phyloP scores from a whole-genome alignment of 2,329 filamentous ascomycete genomes.

The Fusarium redolens region DNA sequence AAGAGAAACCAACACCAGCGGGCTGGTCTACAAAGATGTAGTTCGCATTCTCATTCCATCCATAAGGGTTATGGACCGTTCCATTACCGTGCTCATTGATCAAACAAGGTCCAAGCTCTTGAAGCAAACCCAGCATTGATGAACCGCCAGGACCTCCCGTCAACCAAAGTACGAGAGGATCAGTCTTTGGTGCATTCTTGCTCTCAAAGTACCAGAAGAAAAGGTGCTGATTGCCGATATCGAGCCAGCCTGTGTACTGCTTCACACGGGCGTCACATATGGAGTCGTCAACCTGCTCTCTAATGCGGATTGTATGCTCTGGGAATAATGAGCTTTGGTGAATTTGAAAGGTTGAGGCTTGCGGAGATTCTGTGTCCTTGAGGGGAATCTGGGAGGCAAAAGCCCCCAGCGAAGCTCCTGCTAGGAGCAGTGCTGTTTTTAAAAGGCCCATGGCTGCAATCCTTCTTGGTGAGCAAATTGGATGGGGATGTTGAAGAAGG shows the following conservation, averaged over 20 bases:
- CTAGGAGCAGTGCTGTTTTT: neutral
- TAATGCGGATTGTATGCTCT: constrained; percentile 32
- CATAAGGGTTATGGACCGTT: constrained; percentile 28
- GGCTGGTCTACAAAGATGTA: constrained; percentile 41
- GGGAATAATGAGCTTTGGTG: constrained; percentile 20
- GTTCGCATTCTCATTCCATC: constrained; percentile 36
- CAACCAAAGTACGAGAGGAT: constrained; percentile 37
- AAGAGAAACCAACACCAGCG: constrained; percentile 37
- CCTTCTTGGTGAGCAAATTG: neutral
- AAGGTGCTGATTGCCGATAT: constrained; percentile 28
- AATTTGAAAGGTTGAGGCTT: constrained; percentile 4
- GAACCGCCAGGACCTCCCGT: constrained; percentile 35
- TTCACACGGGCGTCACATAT: constrained; percentile 37
- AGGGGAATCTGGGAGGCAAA: constrained; percentile 9
- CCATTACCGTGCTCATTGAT: constrained; percentile 27
- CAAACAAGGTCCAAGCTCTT: constrained; percentile 34
- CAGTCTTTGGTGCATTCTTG: constrained; percentile 15
- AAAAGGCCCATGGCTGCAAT: constrained; percentile 1
- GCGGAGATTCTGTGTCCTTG: neutral
- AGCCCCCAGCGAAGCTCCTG: neutral
- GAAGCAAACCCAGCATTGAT: constrained; percentile 32
- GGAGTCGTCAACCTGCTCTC: constrained; percentile 18
- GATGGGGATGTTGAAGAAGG: neutral
- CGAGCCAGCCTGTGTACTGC: constrained; percentile 38
- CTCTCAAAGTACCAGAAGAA: constrained; percentile 43